Evolutionary conservation across 1,284 basidiomycete genomes (phyloP), one percentile per base, ranked within the genome.

Genomic region (Schizophyllum amplum): DNA sequence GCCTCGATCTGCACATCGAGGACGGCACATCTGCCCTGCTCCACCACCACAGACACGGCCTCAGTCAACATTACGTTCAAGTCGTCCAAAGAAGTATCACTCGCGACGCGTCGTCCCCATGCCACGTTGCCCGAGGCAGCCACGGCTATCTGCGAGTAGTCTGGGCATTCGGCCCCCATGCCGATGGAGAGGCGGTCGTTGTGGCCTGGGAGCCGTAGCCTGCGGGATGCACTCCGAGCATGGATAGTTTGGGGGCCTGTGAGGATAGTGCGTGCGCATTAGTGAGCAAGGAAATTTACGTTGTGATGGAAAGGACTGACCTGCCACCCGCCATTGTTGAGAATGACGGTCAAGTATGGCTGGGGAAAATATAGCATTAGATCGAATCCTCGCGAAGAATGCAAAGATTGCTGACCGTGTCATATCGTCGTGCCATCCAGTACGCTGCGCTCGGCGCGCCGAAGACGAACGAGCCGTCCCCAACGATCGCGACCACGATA

Each of bases 321-420:
- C 64, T 74, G 81, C 84, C 84, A 87, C 0, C 84, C 83, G 1
- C 84, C 84, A 57, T 89, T 89, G 65, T 87, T 87, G 24, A 89
- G 68, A 0, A 89, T 72, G 59, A 89, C 72, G 0, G 85, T 87
- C 23, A 89, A 67, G 70, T 86, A 87, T 0, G 86, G 86, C 84
- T 87, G 59, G 4, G 51, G 54, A 51, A 7, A 24, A 53, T 15
- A 3, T 17, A 17, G 7, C 33, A 2, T 42, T 17, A 42, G 33
- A 17, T 47, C 9, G 17, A 21, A 15, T 26, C 42, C 47, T 5
- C 25, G 17, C 21, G 20, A 50, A 48, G 53, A n/a, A 57, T 22
- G 53, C 23, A 53, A 7, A 51, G 22, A 55, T 2, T 7, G 68
- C 80, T 61, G 57, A 86, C 84, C 27, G 86, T 83, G 24, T 82